Conservation (phyloP, 2,329 filamentous ascomycete genomes). For the Orbilia quercus region DNA sequence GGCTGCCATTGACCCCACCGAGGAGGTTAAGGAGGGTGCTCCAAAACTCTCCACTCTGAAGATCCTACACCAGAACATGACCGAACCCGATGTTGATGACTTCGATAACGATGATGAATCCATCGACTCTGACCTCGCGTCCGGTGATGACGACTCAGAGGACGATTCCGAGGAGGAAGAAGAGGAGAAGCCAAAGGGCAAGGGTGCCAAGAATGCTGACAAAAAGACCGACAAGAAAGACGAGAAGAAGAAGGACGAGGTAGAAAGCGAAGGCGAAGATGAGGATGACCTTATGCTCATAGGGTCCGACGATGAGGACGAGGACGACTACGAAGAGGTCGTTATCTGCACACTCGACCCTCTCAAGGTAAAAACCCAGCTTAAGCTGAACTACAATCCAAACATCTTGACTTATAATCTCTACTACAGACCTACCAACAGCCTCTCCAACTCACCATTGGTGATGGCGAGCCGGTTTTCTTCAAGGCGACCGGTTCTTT, state of each 20-base stretch:
- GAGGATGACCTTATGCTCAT: slow-evolving; percentile 65
- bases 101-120: slow-evolving; percentile 72
- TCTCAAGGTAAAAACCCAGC: slow-evolving; percentile 75
- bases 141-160: slow-evolving; percentile 66
- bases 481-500: slow-evolving; percentile 92
- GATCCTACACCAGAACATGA: slow-evolving; percentile 77
- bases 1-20: slow-evolving; percentile 94
- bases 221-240: slow-evolving; percentile 75
- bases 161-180: slow-evolving; percentile 69
- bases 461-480: slow-evolving; percentile 87
- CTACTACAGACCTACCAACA: slow-evolving; percentile 85
- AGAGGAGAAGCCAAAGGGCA: slow-evolving; percentile 81
- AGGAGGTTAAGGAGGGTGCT: slow-evolving; percentile 73
- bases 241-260: slow-evolving; percentile 69
- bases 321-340: slow-evolving; percentile 78
- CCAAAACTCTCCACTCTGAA: slow-evolving; percentile 84
- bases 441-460: slow-evolving; percentile 89
- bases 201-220: slow-evolving; percentile 74
- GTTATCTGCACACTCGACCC: slow-evolving; percentile 97
- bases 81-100: slow-evolving; percentile 67
- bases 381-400: slow-evolving; percentile 21
- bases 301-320: slow-evolving; percentile 63
- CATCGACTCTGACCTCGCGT: slow-evolving; percentile 71
- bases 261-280: slow-evolving; percentile 66
- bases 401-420: neutral